Percentiles rank a stretch among this genome's conserved stretches.
These are phyloP conservation scores for Euphrasia confusa DNA, from an alignment of 257 asterid species.

Conservation along the genomic window DNA sequence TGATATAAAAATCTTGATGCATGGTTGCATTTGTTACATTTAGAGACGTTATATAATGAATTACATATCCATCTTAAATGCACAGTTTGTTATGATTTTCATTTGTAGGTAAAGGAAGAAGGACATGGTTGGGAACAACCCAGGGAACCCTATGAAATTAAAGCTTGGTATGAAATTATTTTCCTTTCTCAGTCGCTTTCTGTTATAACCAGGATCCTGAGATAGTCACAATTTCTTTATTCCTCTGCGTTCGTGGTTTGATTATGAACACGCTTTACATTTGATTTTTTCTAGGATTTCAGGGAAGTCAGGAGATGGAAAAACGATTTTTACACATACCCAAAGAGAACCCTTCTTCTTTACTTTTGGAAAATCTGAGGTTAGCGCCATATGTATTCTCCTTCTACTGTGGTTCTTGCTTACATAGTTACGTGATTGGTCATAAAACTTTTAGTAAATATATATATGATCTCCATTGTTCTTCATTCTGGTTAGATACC, in stretches of 20 bases:
- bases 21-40: no score
- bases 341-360: constrained; percentile 72
- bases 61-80: no score
- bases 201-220: background rate
- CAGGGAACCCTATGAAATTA: constrained; percentile 88
- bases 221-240: background rate
- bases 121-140: constrained; percentile 99
- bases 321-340: constrained; percentile 47
- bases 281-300: constrained; percentile 57
- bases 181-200: constrained; percentile 18
- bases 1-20: background rate
- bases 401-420: background rate
- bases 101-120: constrained; percentile 66
- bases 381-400: constrained; percentile 4
- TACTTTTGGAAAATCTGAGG: constrained; percentile 94
- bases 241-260: background rate
- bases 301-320: constrained; percentile 76
- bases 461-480: constrained; percentile 5
- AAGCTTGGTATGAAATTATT: constrained; percentile 62
- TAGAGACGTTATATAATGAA: no score
- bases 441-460: constrained; percentile 10
- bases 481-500: constrained; percentile 54
- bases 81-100: constrained; percentile 16
- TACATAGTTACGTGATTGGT: background rate
- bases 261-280: constrained; percentile 4